These are phyloP conservation scores for Theobroma grandiflorum DNA, from an alignment of 441 rosid species.

Conservation along the genomic window DNA sequence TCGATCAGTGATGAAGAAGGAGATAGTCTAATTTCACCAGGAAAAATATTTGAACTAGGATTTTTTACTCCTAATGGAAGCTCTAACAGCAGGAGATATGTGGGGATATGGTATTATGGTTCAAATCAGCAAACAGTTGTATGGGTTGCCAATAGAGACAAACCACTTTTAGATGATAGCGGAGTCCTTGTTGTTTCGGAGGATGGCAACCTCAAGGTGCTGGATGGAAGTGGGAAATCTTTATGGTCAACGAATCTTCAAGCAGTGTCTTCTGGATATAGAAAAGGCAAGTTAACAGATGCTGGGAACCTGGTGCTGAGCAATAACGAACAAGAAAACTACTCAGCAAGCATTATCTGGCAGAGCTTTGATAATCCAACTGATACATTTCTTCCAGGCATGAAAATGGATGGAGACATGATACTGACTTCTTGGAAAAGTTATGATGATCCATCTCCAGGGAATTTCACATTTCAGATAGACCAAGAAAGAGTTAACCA, in stretches of 20 bases:
- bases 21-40: constrained; percentile 56
- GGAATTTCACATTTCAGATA: constrained; percentile 55
- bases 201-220: constrained; percentile 53
- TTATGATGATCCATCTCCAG: constrained; percentile 54
- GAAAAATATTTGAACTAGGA: constrained; percentile 60
- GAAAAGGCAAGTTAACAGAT: constrained; percentile 46
- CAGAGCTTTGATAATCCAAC: constrained; percentile 72
- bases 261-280: constrained; percentile 25
- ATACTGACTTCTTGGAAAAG: constrained; percentile 57
- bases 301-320: constrained; percentile 60
- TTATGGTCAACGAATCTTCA: constrained; percentile 44
- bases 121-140: constrained; percentile 50
- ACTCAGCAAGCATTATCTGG: constrained; percentile 40
- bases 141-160: constrained; percentile 71
- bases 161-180: constrained; percentile 39
- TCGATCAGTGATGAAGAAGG: constrained; percentile 42
- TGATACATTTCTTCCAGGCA: constrained; percentile 81
- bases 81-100: constrained; percentile 45
- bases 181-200: constrained; percentile 37
- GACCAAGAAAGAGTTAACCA: constrained; percentile 50
- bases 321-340: constrained; percentile 34
- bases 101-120: constrained; percentile 66
- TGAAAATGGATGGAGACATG: constrained; percentile 54
- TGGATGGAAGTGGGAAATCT: constrained; percentile 29
- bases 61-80: constrained; percentile 63